These are phyloP conservation scores for Capronia epimyces DNA, from an alignment of 2,329 filamentous ascomycete genomes.

Conservation along the genomic window DNA sequence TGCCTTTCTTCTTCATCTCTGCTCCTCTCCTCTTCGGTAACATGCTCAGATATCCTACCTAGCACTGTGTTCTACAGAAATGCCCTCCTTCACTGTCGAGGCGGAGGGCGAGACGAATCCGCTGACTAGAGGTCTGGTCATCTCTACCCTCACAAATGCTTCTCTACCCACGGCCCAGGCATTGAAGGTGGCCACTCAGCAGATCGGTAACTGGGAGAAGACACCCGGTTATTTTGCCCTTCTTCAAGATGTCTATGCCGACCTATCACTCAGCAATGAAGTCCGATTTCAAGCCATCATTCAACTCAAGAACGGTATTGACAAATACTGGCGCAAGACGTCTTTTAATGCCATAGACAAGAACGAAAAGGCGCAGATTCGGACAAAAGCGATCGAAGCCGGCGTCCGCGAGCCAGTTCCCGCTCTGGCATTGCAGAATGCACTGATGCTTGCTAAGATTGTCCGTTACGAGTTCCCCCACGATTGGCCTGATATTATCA, in stretches of 20 bases:
- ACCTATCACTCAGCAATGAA: conserved; percentile 68
- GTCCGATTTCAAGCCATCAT: conserved; percentile 87
- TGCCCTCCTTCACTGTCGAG: conserved; percentile 30
- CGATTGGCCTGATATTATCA: conserved; percentile 60
- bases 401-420: conserved; percentile 71
- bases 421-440: conserved; percentile 77
- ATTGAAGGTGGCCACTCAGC: conserved; percentile 60
- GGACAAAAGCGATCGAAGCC: conserved; percentile 67
- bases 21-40: not conserved
- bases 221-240: conserved; percentile 61
- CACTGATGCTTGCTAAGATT: conserved; percentile 80
- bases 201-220: conserved; percentile 67
- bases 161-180: conserved; percentile 41
- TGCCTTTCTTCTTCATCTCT: not conserved
- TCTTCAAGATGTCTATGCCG: conserved; percentile 75
- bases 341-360: conserved; percentile 61
- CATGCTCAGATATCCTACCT: not conserved
- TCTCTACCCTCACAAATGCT: conserved; percentile 58
- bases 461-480: conserved; percentile 81
- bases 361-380: conserved; percentile 71
- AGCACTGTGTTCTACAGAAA: conserved; percentile 1
- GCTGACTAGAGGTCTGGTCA: conserved; percentile 58
- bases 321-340: conserved; percentile 85
- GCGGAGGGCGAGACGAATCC: conserved; percentile 66
- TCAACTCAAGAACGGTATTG: conserved; percentile 92